Conservation (phyloP, 441 rosid genomes). For the Cnidoscolus chayamansa region DNA sequence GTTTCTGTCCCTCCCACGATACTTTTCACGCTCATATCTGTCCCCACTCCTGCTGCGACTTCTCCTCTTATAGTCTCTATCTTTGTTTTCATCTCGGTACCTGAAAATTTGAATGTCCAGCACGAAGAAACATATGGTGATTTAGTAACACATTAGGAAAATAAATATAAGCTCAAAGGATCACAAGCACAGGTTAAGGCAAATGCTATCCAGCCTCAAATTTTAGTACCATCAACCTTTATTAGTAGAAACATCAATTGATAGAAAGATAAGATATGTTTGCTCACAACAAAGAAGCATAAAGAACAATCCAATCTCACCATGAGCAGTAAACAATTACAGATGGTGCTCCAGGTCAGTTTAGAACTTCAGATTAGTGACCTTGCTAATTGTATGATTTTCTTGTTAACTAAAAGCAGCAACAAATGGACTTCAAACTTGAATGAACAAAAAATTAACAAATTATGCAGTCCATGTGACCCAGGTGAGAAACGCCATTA, state of each 20-base stretch:
- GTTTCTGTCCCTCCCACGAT: constrained; percentile 51
- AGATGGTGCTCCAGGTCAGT: neutral
- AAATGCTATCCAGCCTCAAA: neutral
- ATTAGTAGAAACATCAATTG: too few relatives aligned
- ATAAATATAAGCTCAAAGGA: neutral
- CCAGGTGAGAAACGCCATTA: neutral
- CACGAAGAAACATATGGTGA: neutral
- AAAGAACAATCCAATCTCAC: neutral
- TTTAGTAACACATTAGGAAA: neutral
- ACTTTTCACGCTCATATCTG: constrained; percentile 44
- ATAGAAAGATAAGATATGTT: too few relatives aligned
- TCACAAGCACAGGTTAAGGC: neutral
- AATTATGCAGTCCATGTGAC: neutral
- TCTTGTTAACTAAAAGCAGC: neutral
- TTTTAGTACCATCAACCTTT: neutral
- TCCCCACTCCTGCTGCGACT: constrained; percentile 60
- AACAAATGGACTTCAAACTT: neutral
- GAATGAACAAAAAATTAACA: neutral
- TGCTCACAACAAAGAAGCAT: neutral
- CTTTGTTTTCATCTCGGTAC: constrained; percentile 45
- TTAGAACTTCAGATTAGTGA: neutral
- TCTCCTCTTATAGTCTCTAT: constrained; percentile 42
- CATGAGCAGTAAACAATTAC: neutral
- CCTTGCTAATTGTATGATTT: neutral
- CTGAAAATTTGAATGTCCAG: constrained; percentile 25